Evolutionary conservation across 306 rosid genomes (phyloP).

Genomic region (Ormosia semicastrata): DNA sequence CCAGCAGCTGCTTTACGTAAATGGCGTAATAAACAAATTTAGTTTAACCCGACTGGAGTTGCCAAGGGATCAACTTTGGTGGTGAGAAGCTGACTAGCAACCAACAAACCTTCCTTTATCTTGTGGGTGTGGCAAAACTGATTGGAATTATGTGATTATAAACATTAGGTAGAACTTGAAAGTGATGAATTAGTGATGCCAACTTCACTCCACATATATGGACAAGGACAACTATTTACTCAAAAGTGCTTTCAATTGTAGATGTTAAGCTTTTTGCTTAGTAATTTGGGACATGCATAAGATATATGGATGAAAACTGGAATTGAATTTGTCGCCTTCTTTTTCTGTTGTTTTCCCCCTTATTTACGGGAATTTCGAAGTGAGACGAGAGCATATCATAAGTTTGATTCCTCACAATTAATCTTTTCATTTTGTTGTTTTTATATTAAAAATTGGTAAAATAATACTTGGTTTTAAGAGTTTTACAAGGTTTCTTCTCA

Average conservation of each 20-base stretch:
- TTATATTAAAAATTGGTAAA: neutral
- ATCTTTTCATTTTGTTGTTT: neutral
- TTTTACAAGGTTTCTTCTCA: neutral
- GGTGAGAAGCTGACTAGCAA: conserved; percentile 34
- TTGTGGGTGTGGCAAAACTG: conserved; percentile 7
- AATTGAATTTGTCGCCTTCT: neutral
- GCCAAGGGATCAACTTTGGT: conserved; percentile 3
- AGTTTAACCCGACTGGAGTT: neutral
- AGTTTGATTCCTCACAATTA: neutral
- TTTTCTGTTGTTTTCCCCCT: neutral
- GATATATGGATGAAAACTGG: neutral
- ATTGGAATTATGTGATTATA: neutral
- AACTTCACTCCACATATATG: neutral
- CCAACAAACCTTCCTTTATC: conserved; percentile 5
- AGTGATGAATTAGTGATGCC: conserved; percentile 3
- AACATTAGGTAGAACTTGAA: neutral
- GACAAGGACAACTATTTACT: neutral
- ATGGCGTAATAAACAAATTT: conserved; percentile 17
- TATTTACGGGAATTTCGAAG: neutral
- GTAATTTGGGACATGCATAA: neutral
- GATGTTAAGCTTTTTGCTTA: neutral
- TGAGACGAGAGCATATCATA: neutral
- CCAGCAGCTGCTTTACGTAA: neutral
- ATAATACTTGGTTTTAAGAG: neutral
- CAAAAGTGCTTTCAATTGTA: neutral